phyloP scores from a whole-genome alignment of 2,329 filamentous ascomycete genomes.

The Fusarium lyarnte region DNA sequence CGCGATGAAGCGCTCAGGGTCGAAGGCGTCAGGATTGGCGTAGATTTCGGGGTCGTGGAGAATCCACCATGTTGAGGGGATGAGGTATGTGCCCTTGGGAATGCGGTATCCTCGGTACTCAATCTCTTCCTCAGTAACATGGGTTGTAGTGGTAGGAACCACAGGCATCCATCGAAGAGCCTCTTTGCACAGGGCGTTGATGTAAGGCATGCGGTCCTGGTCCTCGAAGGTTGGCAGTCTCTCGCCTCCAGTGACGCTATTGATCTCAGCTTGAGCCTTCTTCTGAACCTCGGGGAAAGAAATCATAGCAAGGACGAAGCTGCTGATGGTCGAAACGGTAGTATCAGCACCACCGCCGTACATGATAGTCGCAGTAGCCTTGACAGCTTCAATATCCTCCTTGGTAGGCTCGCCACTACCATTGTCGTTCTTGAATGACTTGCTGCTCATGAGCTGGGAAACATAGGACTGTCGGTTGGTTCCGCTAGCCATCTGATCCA shows the following conservation, averaged over 20 bases:
- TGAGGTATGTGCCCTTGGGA: constrained; percentile 42
- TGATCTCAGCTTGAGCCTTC: constrained; percentile 43
- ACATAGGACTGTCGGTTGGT: constrained; percentile 41
- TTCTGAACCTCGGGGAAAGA: constrained; percentile 37
- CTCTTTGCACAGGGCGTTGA: constrained; percentile 47
- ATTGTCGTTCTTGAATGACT: constrained; percentile 18
- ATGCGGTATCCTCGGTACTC: constrained; percentile 41
- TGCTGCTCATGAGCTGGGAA: constrained; percentile 35
- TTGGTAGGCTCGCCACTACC: background rate
- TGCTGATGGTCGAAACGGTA: constrained; percentile 38
- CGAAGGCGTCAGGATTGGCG: constrained; percentile 50
- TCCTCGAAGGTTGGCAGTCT: constrained; percentile 44
- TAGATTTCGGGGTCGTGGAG: constrained; percentile 74
- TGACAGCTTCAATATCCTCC: constrained; percentile 39
- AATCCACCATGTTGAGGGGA: constrained; percentile 40
- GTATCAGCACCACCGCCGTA: constrained; percentile 47
- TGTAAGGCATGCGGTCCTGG: constrained; percentile 43
- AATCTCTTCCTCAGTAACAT: constrained; percentile 49
- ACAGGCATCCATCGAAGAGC: constrained; percentile 46
- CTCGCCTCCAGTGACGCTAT: constrained; percentile 42
- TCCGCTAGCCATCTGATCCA: constrained; percentile 38
- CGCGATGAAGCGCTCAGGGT: constrained; percentile 47
- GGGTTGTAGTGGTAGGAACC: constrained; percentile 50
- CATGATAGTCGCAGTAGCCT: constrained; percentile 39
- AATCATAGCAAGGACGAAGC: constrained; percentile 42